Base-by-base conservation (phyloP, 2,329 filamentous ascomycete species). In the Apiospora aurea region DNA sequence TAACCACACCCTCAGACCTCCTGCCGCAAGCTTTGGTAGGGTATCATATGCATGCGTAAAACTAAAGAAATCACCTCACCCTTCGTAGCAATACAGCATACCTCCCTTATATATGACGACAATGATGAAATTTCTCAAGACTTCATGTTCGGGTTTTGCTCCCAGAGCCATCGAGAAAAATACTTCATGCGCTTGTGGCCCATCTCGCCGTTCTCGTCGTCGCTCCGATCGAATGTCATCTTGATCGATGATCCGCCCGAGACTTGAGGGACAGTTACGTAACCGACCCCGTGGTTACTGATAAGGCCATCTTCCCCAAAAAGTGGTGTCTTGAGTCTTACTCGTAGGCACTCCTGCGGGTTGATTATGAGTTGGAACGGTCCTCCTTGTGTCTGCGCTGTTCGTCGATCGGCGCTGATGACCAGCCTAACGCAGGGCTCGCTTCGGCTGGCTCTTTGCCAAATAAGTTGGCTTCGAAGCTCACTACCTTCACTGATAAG, bases 91-190 rank as follows among this genome's bases (percentile, higher is more conserved):
- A 5, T 38, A 38, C 24, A 29, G 13, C 6, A 5, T 16, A 29
- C 10, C 26, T 18, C 29, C 29, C 18, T 61, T 24, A n/a, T 11
- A 38, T 61, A 61, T 7, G 7, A 11, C 29, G 21, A 38, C 18
- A 61, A 38, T n/a, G 16, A n/a, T n/a, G 3, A 61, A 61, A 38
- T 49, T 49, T 21, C 29, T 61, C 53, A 61, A n/a, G 53, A 53
- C 68, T 61, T 71, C 69, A 71, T 14, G n/a, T 46, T n/a, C 71
- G 72, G 71, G 34, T 75, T 77, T 14, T 76, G 70, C 2, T 13
- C 26, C 29, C 74, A 73, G 24, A 79, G 69, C 78, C 77, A 80
- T 46, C 72, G 72, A 24, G 76, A 73, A 16, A 80, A 78, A 2
- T 69, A 61, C 13, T 74, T 74, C 18, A 68, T 70, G 53, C 79